Conservation (phyloP, 2,329 filamentous ascomycete species). For the Claviceps africana region DNA sequence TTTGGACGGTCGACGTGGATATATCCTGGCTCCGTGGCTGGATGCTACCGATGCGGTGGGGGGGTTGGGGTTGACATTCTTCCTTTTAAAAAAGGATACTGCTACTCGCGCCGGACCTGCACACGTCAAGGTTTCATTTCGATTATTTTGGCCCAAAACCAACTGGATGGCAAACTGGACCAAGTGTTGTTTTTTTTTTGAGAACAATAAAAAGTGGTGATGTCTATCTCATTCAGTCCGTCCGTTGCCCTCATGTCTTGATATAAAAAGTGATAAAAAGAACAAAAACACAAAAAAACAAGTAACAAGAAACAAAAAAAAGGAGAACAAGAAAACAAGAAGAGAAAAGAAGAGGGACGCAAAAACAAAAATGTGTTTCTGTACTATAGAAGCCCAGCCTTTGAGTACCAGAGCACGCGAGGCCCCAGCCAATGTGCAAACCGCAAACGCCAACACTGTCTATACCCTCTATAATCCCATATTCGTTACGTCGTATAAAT, state of each 20-base stretch:
- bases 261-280: background rate
- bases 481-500: conserved; percentile 24
- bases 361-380: background rate
- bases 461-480: conserved; percentile 25
- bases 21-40: no score
- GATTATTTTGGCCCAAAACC: conserved; percentile 6
- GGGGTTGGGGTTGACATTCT: no score
- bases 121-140: conserved; percentile 7
- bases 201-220: conserved; percentile 6
- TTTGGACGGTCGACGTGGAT: no score
- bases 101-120: background rate
- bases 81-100: no score
- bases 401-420: background rate
- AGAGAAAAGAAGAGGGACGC: no score
- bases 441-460: conserved; percentile 25
- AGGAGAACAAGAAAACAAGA: background rate
- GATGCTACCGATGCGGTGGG: no score
- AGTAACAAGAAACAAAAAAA: conserved; percentile 9
- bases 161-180: no score
- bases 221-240: conserved; percentile 7
- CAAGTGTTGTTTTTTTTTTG: no score
- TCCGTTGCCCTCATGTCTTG: background rate
- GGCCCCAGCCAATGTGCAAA: conserved; percentile 8
- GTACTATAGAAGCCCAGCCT: background rate
- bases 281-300: background rate